Evolutionary conservation across 2,329 filamentous ascomycete genomes (phyloP).

Genomic region (Colletotrichum eremochloae): DNA sequence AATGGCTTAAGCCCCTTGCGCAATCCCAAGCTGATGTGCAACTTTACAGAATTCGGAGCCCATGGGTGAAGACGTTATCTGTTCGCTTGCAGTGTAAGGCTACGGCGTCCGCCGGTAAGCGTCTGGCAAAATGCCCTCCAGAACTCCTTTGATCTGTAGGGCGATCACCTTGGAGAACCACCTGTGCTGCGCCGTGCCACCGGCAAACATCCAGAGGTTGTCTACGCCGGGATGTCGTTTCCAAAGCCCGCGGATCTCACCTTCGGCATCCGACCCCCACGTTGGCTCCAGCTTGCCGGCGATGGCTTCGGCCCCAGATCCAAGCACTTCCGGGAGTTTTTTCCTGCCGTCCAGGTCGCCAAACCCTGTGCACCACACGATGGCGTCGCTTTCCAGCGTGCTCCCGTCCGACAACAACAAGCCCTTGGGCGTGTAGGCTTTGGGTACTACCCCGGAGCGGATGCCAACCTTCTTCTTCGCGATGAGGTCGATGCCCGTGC

Average conservation of each 20-base stretch:
- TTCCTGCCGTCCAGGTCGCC: constrained; percentile 48
- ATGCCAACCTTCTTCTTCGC: constrained; percentile 47
- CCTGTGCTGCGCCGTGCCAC: constrained; percentile 50
- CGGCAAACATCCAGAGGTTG: constrained; percentile 54
- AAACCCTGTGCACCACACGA: constrained; percentile 56
- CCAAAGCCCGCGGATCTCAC: constrained; percentile 57
- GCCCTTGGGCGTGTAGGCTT: constrained; percentile 48
- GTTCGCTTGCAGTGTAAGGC: neutral
- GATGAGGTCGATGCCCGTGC: constrained; percentile 49
- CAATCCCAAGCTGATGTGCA: neutral
- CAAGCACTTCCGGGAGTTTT: constrained; percentile 48
- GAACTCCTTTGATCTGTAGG: constrained; percentile 52
- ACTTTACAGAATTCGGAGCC: neutral
- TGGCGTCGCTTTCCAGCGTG: constrained; percentile 48
- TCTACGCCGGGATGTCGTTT: constrained; percentile 51
- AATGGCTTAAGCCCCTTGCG: too few species aligned
- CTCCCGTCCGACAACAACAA: constrained; percentile 50
- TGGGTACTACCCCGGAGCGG: constrained; percentile 48
- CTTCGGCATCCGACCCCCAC: constrained; percentile 58
- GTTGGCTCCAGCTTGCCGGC: constrained; percentile 52
- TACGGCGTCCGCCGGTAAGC: constrained; percentile 24
- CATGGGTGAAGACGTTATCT: neutral
- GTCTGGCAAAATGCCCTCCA: constrained; percentile 51
- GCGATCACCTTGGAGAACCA: constrained; percentile 51
- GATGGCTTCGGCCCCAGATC: constrained; percentile 46